Evolutionary conservation across 2,329 filamentous ascomycete genomes (phyloP), one percentile per base, ranked within the genome.

Genomic region (Didymosphaeria variabile): DNA sequence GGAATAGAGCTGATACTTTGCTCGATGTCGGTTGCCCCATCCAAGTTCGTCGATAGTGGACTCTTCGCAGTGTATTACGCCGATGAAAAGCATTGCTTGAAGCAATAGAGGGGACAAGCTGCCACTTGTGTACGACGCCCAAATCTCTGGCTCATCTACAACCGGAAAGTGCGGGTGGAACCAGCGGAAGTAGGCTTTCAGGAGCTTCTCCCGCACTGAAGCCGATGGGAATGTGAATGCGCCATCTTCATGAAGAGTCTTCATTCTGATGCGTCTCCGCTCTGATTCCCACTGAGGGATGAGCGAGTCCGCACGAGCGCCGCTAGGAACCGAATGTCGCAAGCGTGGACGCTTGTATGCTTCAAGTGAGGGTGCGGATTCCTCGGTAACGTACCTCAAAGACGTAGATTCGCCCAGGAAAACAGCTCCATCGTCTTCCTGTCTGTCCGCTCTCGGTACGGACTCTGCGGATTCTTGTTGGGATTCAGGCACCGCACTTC

Each of bases 161-260:
- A 87, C 79, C 0, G 85, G 84, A 51, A 86, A 87, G 57, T 83
- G 84, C 0, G 85, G 84, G 63, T 87, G 85, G 55, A 86, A 87
- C 81, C 84, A 85, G 23, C 78, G 75, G 57, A 87, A 87, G 72
- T 86, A 87, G 0, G 84, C 84, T 19, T 80, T 74, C 0, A 87
- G 67, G 0, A 85, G 75, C 1, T 77, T 77, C 4, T 82, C 73
- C 45, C 81, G 81, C 19, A 81, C 77, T 2, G 78, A 68, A 15
- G 74, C 64, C 2, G 81, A 77, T 0, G 85, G 84, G 26, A 85
- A 81, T 0, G 79, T 79, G 45, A 86, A 80, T 2, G 77, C 79
- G 0, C 77, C 81, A 36, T 80, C 79, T 3, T 73, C 75, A 36
- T 71, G 73, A 1, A 83, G 71, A 12, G 64, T 78, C 71, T 58